Percentiles rank a stretch among this genome's conserved stretches.
Conservation (phyloP, 768 basidiomycete species). For the Lactifluus pinguis region DNA sequence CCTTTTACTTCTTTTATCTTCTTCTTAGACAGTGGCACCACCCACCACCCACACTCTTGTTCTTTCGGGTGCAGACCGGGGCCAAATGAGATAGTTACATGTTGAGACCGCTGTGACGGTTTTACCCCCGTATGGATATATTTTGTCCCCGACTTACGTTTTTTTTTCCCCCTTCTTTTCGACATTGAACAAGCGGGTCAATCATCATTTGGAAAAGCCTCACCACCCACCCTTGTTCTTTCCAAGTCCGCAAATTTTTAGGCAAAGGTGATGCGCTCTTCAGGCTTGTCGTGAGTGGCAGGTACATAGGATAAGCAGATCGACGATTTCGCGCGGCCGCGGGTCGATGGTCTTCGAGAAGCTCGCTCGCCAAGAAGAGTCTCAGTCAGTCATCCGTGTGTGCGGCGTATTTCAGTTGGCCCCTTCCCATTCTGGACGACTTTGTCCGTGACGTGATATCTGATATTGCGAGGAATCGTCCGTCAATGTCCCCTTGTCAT, state of each 20-base stretch:
- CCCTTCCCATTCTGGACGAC: background rate
- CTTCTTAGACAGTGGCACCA: background rate
- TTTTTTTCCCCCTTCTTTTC: background rate
- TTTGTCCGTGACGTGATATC: background rate
- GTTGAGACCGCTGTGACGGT: background rate
- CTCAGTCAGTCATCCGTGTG: background rate
- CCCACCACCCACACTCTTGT: background rate
- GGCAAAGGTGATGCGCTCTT: background rate
- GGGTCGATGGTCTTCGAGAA: background rate
- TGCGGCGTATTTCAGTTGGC: background rate
- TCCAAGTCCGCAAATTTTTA: background rate
- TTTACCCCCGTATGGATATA: slow-evolving; percentile 14
- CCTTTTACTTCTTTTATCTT: background rate
- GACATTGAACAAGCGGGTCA: background rate
- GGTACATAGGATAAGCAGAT: background rate
- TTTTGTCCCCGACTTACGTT: slow-evolving; percentile 10
- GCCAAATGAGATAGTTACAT: no score
- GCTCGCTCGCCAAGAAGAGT: background rate
- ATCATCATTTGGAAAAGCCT: background rate
- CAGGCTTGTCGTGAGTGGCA: background rate
- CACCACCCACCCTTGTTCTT: background rate
- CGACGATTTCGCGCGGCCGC: slow-evolving; percentile 4
- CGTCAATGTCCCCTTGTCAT: background rate
- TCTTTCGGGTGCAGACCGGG: background rate
- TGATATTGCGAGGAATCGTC: background rate